Evolutionary conservation across 768 basidiomycete species (phyloP).

Genomic region (Hericium coralloides): DNA sequence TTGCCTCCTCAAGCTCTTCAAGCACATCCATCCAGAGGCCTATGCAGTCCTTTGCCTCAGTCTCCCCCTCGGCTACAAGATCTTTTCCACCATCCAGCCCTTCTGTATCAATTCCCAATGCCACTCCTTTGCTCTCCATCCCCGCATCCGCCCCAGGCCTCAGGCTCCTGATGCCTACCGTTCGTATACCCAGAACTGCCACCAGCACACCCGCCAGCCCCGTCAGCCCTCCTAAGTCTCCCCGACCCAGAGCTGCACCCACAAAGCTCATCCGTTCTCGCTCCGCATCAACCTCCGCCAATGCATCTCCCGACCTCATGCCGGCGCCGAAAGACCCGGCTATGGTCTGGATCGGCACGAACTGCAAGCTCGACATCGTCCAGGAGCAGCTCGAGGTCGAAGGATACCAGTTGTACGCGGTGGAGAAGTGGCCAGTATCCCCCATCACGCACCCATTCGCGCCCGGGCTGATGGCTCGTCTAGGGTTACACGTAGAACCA

Average conservation of each 20-base stretch:
- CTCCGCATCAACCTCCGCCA: slow-evolving; percentile 2
- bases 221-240: slow-evolving; percentile 2
- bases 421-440: slow-evolving; percentile 63
- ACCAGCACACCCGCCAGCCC: neutral
- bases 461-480: too few species aligned
- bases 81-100: neutral
- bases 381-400: slow-evolving; percentile 39
- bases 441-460: neutral
- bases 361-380: slow-evolving; percentile 40
- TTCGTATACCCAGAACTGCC: slow-evolving; percentile 3
- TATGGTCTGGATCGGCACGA: slow-evolving; percentile 34
- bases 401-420: slow-evolving; percentile 78
- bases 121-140: neutral
- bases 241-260: slow-evolving; percentile 1
- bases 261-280: slow-evolving; percentile 12
- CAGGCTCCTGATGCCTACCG: slow-evolving; percentile 13
- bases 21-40: neutral
- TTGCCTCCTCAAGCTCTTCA: too few species aligned
- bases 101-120: neutral
- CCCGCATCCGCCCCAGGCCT: neutral
- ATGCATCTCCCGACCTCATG: neutral
- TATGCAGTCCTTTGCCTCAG: neutral
- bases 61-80: neutral
- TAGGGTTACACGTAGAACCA: slow-evolving; percentile 62
- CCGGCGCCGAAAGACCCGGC: slow-evolving; percentile 1